Percentiles rank a stretch among this genome's conserved stretches.
Evolutionary conservation across 2,329 filamentous ascomycete species (phyloP).

Genomic region (Bipolaris gigantea): DNA sequence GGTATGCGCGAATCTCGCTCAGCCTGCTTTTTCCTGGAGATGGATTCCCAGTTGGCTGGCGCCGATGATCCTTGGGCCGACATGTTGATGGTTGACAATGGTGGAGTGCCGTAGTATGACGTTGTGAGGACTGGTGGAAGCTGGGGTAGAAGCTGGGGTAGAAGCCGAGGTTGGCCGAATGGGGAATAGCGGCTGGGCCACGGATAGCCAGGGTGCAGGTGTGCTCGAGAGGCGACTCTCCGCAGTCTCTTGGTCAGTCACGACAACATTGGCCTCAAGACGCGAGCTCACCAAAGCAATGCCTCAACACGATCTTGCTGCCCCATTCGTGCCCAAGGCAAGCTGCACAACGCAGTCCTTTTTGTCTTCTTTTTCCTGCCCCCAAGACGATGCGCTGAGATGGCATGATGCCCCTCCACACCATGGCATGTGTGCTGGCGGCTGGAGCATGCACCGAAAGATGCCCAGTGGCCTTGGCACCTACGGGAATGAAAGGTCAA

Average conservation of each 20-base stretch:
- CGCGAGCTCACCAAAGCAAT: no score
- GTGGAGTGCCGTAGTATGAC: not conserved
- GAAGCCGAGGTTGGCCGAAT: constrained; percentile 20
- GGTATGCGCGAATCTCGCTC: constrained; percentile 49
- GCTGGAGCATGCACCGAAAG: not conserved
- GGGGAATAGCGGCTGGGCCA: constrained; percentile 16
- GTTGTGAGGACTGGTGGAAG: constrained; percentile 4
- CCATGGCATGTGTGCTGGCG: not conserved
- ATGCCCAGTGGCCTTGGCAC: no score
- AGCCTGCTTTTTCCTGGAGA: constrained; percentile 49
- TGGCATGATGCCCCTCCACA: not conserved
- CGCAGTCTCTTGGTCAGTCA: not conserved
- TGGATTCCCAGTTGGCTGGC: constrained; percentile 43
- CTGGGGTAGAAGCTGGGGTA: constrained; percentile 2
- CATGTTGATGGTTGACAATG: constrained; percentile 16
- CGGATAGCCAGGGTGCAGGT: not conserved
- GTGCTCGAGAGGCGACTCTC: not conserved
- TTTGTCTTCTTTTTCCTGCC: not conserved
- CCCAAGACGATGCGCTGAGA: not conserved
- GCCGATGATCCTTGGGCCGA: constrained; percentile 9
- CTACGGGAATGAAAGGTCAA: not conserved
- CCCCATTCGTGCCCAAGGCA: no score
- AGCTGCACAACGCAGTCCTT: not conserved
- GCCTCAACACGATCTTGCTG: not conserved
- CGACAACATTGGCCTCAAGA: no score